Conservation (phyloP, 2,329 filamentous ascomycete species). For the Daldinia sp. region DNA sequence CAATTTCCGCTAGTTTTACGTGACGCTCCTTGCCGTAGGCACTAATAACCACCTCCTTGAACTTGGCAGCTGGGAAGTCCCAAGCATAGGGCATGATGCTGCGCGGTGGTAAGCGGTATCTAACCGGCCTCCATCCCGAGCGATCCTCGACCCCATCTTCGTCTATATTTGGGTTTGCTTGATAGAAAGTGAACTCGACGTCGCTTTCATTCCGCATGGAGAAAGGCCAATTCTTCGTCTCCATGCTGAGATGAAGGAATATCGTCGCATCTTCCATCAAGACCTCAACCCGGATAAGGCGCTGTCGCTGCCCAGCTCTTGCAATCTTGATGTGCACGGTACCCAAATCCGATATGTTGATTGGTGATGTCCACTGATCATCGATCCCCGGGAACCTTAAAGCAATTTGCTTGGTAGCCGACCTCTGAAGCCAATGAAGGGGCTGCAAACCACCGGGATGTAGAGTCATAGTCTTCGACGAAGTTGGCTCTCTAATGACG, state of each 20-base stretch:
- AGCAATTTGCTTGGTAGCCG: slow-evolving; percentile 86
- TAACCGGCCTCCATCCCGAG: slow-evolving; percentile 90
- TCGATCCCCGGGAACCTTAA: slow-evolving; percentile 94
- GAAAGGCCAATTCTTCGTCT: slow-evolving; percentile 97
- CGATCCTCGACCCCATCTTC: slow-evolving; percentile 87
- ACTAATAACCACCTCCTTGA: slow-evolving; percentile 89
- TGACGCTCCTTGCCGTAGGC: slow-evolving; percentile 86
- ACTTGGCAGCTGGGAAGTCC: slow-evolving; percentile 98
- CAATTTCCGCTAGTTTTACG: slow-evolving; percentile 95
- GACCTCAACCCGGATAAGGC: slow-evolving; percentile 86
- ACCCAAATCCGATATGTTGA: slow-evolving; percentile 96
- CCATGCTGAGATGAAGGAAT: slow-evolving; percentile 89
- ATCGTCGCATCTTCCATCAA: slow-evolving; percentile 94
- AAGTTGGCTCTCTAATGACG: slow-evolving; percentile 90
- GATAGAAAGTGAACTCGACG: slow-evolving; percentile 95
- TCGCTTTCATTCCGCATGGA: slow-evolving; percentile 99
- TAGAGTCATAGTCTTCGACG: slow-evolving; percentile 84
- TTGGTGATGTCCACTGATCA: slow-evolving; percentile 97
- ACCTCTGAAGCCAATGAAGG: slow-evolving; percentile 88
- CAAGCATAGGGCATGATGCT: slow-evolving; percentile 99
- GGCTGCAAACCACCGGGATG: slow-evolving; percentile 84
- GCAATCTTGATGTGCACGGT: slow-evolving; percentile 94
- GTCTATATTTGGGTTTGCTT: slow-evolving; percentile 91
- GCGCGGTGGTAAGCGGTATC: slow-evolving; percentile 89
- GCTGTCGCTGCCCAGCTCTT: slow-evolving; percentile 89